Base-by-base conservation (phyloP, 495 filamentous ascomycete genomes). In the Hyaloscypha finlandica region DNA sequence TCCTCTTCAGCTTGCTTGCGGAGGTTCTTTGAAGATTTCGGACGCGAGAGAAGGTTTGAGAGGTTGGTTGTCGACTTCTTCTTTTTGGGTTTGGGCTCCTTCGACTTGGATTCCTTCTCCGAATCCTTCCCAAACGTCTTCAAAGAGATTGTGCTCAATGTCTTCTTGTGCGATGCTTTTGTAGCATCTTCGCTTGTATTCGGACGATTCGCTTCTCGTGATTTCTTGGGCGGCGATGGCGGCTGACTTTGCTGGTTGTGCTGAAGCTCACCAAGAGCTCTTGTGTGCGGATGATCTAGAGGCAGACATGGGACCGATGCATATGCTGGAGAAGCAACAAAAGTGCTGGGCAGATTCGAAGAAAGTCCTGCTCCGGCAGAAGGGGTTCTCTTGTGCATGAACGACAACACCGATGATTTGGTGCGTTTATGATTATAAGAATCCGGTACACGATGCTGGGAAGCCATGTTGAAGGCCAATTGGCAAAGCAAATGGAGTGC, bases 21-120 rank as follows among this genome's bases (percentile, higher is more conserved):
- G 32, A 83, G 66, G 61, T 82, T 84, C 74, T 88, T 90, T 14
- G 81, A 80, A 11, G 85, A 83, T 67, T 87, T 89, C 22, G 86
- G 84, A 51, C 86, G 83, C 22, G 78, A 83, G 58, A 89, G 81
- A 11, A 92, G 84, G 4, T 82, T 88, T 0, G 87, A 84, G 5
- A 96, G 80, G 72, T 90, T 94, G 56, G 90, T 93, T 5, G 90
- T 83, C 0, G 93, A 96, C 72, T 96, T 96, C 20, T 87, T 85
- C 81, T 94, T 96, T 77, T 93, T 94, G 8, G 89, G 88, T 64
- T 86, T 56, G 76, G 77, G 59, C 80, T 79, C 73, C 71, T 85
- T 78, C 69, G 75, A 77, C 74, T 84, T 77, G 66, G 73, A 56
- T 68, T 76, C 78, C 74, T 87, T 83, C 64, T 84, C 77, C 76